These are phyloP conservation scores for Stephanocyclus meneghinianus DNA, from an alignment of 352 stramenopile genomes.

Conservation along the genomic window DNA sequence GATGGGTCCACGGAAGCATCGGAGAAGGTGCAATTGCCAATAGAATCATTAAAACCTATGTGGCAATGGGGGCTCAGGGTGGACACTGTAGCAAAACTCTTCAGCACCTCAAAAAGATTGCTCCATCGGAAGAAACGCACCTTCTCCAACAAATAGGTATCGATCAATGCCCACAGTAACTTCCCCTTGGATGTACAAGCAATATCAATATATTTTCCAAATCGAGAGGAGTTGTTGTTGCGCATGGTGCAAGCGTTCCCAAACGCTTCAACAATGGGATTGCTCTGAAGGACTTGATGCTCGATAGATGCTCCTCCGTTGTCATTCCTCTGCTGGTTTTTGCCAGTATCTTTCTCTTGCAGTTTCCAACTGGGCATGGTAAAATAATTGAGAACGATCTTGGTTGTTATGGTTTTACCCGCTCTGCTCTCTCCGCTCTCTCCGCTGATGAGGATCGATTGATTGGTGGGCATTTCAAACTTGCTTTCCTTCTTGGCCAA, in stretches of 20 bases:
- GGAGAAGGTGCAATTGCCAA: conserved; percentile 29
- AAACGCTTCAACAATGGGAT: conserved; percentile 95
- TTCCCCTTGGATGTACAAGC: conserved; percentile 80
- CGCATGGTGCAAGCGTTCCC: conserved; percentile 93
- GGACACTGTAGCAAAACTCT: conserved; percentile 51
- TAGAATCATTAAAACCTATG: conserved; percentile 47
- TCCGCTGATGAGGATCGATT: conserved; percentile 90
- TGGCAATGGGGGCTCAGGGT: conserved; percentile 35
- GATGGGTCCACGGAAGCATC: conserved; percentile 33
- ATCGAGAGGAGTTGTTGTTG: conserved; percentile 93
- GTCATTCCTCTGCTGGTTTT: too few species aligned
- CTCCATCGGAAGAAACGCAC: conserved; percentile 72
- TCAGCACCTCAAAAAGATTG: conserved; percentile 54
- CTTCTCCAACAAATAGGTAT: conserved; percentile 91
- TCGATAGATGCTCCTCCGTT: conserved; percentile 82
- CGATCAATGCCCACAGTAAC: conserved; percentile 71
- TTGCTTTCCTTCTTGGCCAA: not conserved
- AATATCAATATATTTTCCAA: conserved; percentile 90
- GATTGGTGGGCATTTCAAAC: conserved; percentile 76
- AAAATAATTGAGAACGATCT: conserved; percentile 96
- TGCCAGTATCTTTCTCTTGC: conserved; percentile 19
- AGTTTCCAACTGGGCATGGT: conserved; percentile 82
- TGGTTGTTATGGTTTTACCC: conserved; percentile 94
- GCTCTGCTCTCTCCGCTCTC: conserved; percentile 93
- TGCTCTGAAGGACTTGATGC: conserved; percentile 84